A percentile compares a stretch with the other conserved stretches of the same genome.
Conservation (phyloP, 768 basidiomycete genomes). For the Boletellus ananiceps region DNA sequence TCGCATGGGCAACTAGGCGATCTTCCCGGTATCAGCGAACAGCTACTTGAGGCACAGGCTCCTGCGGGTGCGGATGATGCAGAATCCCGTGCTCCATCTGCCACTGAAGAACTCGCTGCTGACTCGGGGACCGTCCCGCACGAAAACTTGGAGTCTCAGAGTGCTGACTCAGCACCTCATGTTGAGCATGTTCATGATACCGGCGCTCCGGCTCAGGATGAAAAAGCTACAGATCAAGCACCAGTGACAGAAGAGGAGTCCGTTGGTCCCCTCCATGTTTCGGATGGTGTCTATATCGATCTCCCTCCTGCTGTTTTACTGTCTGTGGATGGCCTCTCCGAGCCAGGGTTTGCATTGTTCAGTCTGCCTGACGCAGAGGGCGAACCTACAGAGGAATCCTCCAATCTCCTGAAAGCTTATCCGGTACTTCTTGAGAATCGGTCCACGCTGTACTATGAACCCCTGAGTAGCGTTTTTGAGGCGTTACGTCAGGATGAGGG, state of each 20-base stretch:
- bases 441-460: slow-evolving; percentile 76
- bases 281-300: slow-evolving; percentile 68
- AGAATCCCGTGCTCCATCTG: slow-evolving; percentile 1
- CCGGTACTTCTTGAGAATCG: slow-evolving; percentile 55
- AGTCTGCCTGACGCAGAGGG: slow-evolving; percentile 42
- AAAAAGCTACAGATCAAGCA: slow-evolving; percentile 11
- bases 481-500: slow-evolving; percentile 61
- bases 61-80: slow-evolving; percentile 5
- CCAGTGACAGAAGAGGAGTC: slow-evolving; percentile 10
- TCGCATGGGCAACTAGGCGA: slow-evolving; percentile 14
- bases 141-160: slow-evolving; percentile 6
- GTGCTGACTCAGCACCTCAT: slow-evolving; percentile 9
- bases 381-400: slow-evolving; percentile 16
- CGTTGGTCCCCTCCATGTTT: slow-evolving; percentile 53
- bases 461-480: slow-evolving; percentile 64
- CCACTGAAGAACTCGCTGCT: slow-evolving; percentile 3
- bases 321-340: slow-evolving; percentile 37
- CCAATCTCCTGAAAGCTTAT: slow-evolving; percentile 17
- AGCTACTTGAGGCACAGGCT: slow-evolving; percentile 5
- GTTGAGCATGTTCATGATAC: slow-evolving; percentile 6
- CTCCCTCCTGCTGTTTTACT: slow-evolving; percentile 68
- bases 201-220: slow-evolving; percentile 4
- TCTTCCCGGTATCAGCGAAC: background rate
- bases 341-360: slow-evolving; percentile 47
- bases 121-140: slow-evolving; percentile 9